Evolutionary conservation across 1,139 yeast genomes (phyloP).

Genomic region (Pichia sp.): DNA sequence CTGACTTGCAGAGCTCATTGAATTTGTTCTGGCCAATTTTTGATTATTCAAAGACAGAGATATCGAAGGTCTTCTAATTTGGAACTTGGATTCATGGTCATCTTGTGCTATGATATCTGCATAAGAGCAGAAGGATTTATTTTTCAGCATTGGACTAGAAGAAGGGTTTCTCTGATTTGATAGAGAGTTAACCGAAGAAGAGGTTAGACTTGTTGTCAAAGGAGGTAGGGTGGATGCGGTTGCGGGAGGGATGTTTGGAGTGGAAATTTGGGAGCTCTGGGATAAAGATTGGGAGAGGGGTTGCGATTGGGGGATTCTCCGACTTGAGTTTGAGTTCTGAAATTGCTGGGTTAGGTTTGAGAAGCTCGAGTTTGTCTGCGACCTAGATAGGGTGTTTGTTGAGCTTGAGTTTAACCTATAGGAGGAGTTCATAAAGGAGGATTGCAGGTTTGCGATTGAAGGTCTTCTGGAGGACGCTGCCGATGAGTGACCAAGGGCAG

Average conservation of each 20-base stretch:
- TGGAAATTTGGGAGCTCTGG: background rate
- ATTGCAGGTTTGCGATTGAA: slow-evolving; percentile 55
- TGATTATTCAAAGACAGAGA: slow-evolving; percentile 31
- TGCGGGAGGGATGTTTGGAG: slow-evolving; percentile 2
- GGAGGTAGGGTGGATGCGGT: slow-evolving; percentile 8
- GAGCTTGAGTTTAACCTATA: slow-evolving; percentile 20
- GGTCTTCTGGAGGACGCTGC: slow-evolving; percentile 25
- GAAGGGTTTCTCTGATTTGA: slow-evolving; percentile 27
- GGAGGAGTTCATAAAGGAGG: slow-evolving; percentile 37
- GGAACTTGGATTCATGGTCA: slow-evolving; percentile 36
- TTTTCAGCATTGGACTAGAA: slow-evolving; percentile 33
- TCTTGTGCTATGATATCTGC: slow-evolving; percentile 74
- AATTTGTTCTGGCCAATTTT: slow-evolving; percentile 29
- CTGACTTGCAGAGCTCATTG: slow-evolving; percentile 14
- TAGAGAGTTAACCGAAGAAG: slow-evolving; percentile 4
- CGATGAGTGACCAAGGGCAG: slow-evolving; percentile 37
- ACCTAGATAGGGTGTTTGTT: slow-evolving; percentile 21
- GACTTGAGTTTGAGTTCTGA: slow-evolving; percentile 11
- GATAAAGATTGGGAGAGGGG: background rate
- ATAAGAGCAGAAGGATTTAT: slow-evolving; percentile 67
- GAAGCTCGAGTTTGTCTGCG: slow-evolving; percentile 21
- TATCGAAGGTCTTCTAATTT: slow-evolving; percentile 53
- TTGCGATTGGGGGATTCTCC: slow-evolving; percentile 3
- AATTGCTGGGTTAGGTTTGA: slow-evolving; percentile 29
- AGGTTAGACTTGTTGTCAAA: slow-evolving; percentile 1